phyloP scores from a whole-genome alignment of 1,139 yeast species.

The Saccharomyces hybrid region DNA sequence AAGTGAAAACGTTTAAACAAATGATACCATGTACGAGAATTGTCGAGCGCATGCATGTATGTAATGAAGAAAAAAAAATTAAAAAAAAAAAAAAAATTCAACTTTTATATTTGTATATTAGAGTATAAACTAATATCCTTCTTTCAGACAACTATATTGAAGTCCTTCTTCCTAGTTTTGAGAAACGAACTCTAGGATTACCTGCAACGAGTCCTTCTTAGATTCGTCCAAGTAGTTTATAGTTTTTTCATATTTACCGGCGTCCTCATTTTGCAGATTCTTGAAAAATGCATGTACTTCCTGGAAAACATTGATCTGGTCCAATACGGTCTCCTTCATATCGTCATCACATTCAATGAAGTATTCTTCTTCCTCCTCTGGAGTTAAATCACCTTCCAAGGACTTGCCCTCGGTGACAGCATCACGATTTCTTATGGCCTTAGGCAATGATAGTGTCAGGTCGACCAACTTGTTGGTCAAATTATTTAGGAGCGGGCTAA shows the following conservation, averaged over 20 bases:
- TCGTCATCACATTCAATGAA: constrained; percentile 50
- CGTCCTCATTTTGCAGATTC: constrained; percentile 21
- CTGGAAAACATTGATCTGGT: constrained; percentile 54
- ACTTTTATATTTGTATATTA: neutral
- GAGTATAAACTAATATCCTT: constrained; percentile 1
- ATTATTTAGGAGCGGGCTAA: constrained; percentile 28
- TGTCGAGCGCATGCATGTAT: neutral
- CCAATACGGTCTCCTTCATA: constrained; percentile 69
- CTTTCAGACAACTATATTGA: neutral
- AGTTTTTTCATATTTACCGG: constrained; percentile 33
- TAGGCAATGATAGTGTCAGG: constrained; percentile 57
- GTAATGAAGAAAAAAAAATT: neutral
- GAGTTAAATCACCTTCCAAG: constrained; percentile 29
- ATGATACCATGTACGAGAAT: neutral
- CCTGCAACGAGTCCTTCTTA: constrained; percentile 26
- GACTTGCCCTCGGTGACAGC: constrained; percentile 41
- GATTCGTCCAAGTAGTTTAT: constrained; percentile 27
- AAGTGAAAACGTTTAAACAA: constrained; percentile 5
- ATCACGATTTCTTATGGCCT: constrained; percentile 59
- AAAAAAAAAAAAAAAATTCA: neutral
- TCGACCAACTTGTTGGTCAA: constrained; percentile 41
- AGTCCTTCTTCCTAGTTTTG: constrained; percentile 8
- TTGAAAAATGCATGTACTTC: constrained; percentile 35
- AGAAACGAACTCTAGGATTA: constrained; percentile 28
- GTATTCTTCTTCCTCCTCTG: constrained; percentile 38